These are phyloP conservation scores for Melastoma candidum DNA, from an alignment of 441 rosid species.

Conservation along the genomic window DNA sequence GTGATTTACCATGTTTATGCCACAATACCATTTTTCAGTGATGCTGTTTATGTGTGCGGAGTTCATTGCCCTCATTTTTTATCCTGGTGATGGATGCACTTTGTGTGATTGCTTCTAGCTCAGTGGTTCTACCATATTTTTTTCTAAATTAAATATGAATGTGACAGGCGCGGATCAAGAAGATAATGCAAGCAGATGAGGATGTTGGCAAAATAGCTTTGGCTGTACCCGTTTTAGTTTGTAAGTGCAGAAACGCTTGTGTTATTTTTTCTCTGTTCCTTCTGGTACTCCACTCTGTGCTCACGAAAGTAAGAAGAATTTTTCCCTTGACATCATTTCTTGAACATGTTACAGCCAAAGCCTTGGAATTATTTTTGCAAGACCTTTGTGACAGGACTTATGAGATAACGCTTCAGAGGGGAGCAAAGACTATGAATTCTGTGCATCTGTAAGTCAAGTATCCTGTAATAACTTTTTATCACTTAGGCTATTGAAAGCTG, in stretches of 20 bases:
- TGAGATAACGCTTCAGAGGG: slow-evolving; percentile 82
- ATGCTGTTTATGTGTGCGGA: background rate
- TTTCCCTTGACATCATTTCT: slow-evolving; percentile 19
- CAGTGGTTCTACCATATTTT: background rate
- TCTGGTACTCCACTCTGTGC: too few relatives aligned
- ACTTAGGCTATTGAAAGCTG: too few relatives aligned
- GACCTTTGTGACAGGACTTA: slow-evolving; percentile 95
- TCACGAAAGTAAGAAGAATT: too few relatives aligned
- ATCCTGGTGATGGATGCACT: background rate
- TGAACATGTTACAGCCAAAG: slow-evolving; percentile 60
- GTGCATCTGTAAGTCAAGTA: slow-evolving; percentile 65
- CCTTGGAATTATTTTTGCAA: slow-evolving; percentile 91
- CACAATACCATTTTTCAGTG: background rate
- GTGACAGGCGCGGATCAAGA: slow-evolving; percentile 82
- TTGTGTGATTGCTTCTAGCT: background rate
- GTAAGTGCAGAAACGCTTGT: slow-evolving; percentile 33
- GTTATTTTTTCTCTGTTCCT: too few relatives aligned
- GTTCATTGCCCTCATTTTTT: background rate
- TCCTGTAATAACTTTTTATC: too few relatives aligned
- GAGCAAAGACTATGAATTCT: slow-evolving; percentile 90
- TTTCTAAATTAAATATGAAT: slow-evolving; percentile 4
- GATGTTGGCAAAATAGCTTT: slow-evolving; percentile 95
- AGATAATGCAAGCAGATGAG: slow-evolving; percentile 98
- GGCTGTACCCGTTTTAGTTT: slow-evolving; percentile 94
- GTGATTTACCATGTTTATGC: too few relatives aligned